Evolutionary conservation across 2,329 filamentous ascomycete species (phyloP).

Genomic region (Balansia obtecta): DNA sequence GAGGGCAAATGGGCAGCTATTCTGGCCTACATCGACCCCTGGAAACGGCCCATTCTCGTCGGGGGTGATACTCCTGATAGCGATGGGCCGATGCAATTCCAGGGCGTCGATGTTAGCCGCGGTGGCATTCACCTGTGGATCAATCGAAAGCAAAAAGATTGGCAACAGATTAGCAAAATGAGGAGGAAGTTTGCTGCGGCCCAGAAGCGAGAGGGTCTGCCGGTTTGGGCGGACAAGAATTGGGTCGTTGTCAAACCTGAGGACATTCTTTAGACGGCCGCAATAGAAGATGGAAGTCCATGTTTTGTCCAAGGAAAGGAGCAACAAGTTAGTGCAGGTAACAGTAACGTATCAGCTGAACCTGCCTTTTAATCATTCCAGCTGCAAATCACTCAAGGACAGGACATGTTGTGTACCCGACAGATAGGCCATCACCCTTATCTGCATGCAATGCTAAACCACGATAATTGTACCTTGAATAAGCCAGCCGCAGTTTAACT

Average conservation of each 20-base stretch:
- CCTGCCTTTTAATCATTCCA: no score
- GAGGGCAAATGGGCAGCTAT: constrained; percentile 31
- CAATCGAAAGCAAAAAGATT: constrained; percentile 23
- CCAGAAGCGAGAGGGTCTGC: constrained; percentile 22
- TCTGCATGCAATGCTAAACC: no score
- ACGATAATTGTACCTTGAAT: no score
- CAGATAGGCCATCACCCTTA: no score
- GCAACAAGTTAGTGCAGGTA: no score
- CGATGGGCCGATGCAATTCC: constrained; percentile 32
- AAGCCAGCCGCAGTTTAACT: no score
- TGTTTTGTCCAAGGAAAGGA: no score
- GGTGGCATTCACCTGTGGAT: constrained; percentile 31
- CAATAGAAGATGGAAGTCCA: no score
- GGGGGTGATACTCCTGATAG: constrained; percentile 30
- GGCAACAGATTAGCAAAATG: constrained; percentile 24
- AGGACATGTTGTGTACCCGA: no score
- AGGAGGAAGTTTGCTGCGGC: constrained; percentile 20
- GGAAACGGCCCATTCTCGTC: constrained; percentile 29
- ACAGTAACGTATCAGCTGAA: no score
- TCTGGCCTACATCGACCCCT: constrained; percentile 28
- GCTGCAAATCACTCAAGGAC: no score
- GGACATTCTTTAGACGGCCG: constrained; percentile 21
- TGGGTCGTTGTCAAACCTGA: constrained; percentile 29
- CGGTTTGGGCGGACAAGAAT: constrained; percentile 31
- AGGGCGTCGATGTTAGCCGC: constrained; percentile 27